A percentile compares a stretch with the other conserved stretches of the same genome.
Evolutionary conservation across 2,329 filamentous ascomycete species (phyloP).

Genomic region (Trichoderma breve): DNA sequence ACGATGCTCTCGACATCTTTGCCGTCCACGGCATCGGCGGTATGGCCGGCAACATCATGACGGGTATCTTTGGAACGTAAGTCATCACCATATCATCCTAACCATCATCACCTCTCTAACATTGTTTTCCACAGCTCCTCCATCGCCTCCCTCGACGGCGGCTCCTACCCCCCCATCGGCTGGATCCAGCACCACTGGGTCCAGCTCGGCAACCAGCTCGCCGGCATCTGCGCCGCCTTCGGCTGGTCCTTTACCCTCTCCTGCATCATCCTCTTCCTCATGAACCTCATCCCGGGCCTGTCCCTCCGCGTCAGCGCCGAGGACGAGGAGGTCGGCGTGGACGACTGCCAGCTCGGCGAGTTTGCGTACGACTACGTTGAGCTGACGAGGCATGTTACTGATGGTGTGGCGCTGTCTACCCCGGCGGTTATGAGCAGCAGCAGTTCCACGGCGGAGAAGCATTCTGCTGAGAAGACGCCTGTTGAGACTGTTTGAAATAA

Average conservation of each 20-base stretch:
- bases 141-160: conserved; percentile 72
- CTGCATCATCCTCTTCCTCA: conserved; percentile 65
- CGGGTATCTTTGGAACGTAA: conserved; percentile 71
- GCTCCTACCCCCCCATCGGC: conserved; percentile 56
- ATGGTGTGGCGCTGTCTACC: conserved; percentile 28
- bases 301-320: conserved; percentile 65
- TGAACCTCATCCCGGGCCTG: conserved; percentile 70
- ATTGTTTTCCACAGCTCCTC: conserved; percentile 49
- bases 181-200: conserved; percentile 71
- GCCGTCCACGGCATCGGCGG: conserved; percentile 85
- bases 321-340: conserved; percentile 67
- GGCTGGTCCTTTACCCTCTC: conserved; percentile 66
- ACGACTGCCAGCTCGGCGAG: conserved; percentile 76
- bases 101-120: conserved; percentile 14
- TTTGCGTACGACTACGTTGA: conserved; percentile 85
- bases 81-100: conserved; percentile 28
- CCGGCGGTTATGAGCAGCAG: conserved; percentile 24
- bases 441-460: conserved; percentile 33
- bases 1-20: conserved; percentile 88
- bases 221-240: conserved; percentile 63
- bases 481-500: neutral
- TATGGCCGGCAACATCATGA: conserved; percentile 75
- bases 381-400: conserved; percentile 60
- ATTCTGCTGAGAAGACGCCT: conserved; percentile 10
- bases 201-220: conserved; percentile 69